phyloP scores from a whole-genome alignment of 345 rosid species.

The Ceriops tagal region DNA sequence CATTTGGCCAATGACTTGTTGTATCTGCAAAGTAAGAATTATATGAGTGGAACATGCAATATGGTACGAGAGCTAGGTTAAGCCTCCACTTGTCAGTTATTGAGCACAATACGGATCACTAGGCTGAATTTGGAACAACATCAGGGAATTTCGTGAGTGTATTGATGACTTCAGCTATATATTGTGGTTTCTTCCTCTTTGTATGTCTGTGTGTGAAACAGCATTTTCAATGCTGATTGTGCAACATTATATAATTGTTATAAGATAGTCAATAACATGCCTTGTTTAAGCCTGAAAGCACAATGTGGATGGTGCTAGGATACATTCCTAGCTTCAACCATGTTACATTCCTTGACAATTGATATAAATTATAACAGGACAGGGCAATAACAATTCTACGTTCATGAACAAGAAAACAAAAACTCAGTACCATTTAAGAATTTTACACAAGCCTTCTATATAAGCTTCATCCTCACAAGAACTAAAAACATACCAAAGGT shows the following conservation, averaged over 20 bases:
- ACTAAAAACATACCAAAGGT: background rate
- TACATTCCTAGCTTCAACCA: background rate
- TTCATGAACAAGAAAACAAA: constrained; percentile 1
- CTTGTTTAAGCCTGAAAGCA: background rate
- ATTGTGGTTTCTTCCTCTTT: background rate
- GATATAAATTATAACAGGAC: too few species aligned
- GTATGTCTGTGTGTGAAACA: background rate
- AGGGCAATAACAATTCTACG: background rate
- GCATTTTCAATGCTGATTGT: background rate
- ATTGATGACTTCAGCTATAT: background rate
- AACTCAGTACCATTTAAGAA: background rate
- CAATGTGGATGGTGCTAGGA: background rate
- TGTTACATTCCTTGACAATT: background rate
- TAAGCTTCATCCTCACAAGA: background rate
- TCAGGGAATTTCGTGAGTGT: background rate
- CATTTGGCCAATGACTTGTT: constrained; percentile 69
- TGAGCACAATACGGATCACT: background rate
- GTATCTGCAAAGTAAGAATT: constrained; percentile 53
- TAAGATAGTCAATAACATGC: background rate
- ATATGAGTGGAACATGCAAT: background rate
- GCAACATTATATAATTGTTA: background rate
- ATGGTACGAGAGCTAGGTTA: background rate
- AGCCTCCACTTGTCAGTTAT: constrained; percentile 4
- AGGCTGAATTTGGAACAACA: background rate
- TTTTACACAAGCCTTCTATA: background rate